Conservation (phyloP, 345 rosid species). For the Syzygium aromaticum region DNA sequence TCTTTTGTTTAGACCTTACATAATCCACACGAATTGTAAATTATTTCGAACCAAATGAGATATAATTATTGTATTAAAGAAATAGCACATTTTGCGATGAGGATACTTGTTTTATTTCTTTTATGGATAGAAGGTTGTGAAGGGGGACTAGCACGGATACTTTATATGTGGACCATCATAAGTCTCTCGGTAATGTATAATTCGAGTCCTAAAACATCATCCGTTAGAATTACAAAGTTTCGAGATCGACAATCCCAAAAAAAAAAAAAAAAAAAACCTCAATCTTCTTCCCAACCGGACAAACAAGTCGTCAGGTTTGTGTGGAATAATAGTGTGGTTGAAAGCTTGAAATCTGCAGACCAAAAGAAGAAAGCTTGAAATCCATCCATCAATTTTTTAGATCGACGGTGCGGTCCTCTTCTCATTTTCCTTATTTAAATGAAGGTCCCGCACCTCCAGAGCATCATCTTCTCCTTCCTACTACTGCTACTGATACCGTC, state of each 20-base stretch:
- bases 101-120: not conserved
- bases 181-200: not conserved
- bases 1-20: not conserved
- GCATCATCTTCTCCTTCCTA: too few relatives aligned
- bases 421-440: too few relatives aligned
- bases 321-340: not conserved
- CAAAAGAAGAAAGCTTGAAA: too few relatives aligned
- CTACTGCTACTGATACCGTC: too few relatives aligned
- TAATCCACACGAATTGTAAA: not conserved
- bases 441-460: too few relatives aligned
- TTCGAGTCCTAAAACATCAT: not conserved
- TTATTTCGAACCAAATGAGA: not conserved
- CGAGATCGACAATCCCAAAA: not conserved
- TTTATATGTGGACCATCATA: not conserved
- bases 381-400: too few relatives aligned
- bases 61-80: not conserved
- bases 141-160: not conserved
- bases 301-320: not conserved
- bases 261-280: too few relatives aligned
- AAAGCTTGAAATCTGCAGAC: not conserved
- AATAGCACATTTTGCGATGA: not conserved
- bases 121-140: not conserved
- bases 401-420: too few relatives aligned
- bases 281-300: not conserved
- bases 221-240: not conserved